phyloP scores from a whole-genome alignment of 805 yeast genomes.

The Candida morakotiae region DNA sequence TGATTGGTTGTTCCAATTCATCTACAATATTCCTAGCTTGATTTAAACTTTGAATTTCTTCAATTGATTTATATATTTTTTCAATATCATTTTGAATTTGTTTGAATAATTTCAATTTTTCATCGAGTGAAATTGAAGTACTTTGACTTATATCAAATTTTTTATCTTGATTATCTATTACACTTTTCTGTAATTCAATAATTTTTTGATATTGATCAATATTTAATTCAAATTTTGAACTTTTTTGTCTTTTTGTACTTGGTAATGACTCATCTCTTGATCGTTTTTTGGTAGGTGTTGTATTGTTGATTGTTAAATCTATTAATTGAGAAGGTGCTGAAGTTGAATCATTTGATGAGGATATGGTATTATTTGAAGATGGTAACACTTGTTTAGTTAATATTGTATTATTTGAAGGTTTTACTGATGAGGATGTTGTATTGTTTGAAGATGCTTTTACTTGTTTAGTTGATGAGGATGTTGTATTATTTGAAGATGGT shows the following conservation, averaged over 20 bases:
- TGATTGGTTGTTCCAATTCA: no score
- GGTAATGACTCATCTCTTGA: neutral
- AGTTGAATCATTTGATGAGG: no score
- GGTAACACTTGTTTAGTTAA: no score
- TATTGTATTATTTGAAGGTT: no score
- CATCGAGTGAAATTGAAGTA: conserved; percentile 34
- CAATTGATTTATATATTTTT: conserved; percentile 11
- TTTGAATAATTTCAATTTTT: conserved; percentile 19
- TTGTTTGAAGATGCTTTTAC: no score
- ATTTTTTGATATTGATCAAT: conserved; percentile 3
- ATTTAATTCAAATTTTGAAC: neutral
- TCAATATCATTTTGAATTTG: conserved; percentile 12
- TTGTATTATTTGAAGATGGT: no score
- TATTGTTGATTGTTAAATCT: conserved; percentile 1
- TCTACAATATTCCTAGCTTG: conserved; percentile 1
- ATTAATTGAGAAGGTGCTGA: no score
- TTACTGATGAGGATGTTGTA: neutral
- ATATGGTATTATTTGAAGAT: no score
- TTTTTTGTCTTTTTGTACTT: neutral
- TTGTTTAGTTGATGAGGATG: no score
- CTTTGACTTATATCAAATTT: conserved; percentile 30
- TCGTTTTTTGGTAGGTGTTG: neutral
- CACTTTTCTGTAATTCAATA: conserved; percentile 15
- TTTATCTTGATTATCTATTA: conserved; percentile 23
- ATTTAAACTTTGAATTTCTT: neutral